phyloP scores from a whole-genome alignment of 345 rosid genomes.

The Durio zibethinus region DNA sequence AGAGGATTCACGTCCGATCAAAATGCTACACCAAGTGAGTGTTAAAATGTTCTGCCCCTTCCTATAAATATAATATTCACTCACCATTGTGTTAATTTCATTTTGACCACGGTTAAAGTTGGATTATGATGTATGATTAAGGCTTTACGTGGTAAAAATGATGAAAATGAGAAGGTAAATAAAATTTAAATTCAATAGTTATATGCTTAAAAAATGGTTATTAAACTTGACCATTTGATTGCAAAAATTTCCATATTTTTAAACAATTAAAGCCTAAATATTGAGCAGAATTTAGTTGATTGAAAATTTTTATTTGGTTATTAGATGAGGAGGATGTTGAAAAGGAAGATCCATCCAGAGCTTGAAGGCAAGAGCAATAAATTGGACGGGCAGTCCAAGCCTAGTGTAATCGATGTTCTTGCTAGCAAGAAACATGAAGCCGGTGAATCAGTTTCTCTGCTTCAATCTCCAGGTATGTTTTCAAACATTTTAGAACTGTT shows the following conservation, averaged over 20 bases:
- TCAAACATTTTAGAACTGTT: not conserved
- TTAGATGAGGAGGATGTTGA: conserved; percentile 79
- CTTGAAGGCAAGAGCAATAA: conserved; percentile 38
- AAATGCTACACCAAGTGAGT: conserved; percentile 55
- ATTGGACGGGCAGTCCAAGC: conserved; percentile 31
- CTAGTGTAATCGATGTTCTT: conserved; percentile 18
- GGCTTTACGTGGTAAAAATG: not conserved
- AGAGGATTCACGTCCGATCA: conserved; percentile 59
- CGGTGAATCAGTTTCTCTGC: conserved; percentile 43
- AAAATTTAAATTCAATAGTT: not conserved
- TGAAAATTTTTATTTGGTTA: not conserved
- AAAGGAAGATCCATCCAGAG: conserved; percentile 89
- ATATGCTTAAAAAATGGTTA: not conserved
- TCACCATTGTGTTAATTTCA: not conserved
- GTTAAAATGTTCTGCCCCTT: not conserved
- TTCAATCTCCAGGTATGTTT: conserved; percentile 42
- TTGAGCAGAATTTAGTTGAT: not conserved
- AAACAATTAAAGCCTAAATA: not conserved
- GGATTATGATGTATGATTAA: not conserved
- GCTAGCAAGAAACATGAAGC: conserved; percentile 24
- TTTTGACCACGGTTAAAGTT: not conserved
- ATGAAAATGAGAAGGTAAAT: not conserved
- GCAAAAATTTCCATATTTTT: too few relatives aligned
- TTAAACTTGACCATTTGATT: not conserved
- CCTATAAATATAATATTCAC: not conserved